Conservation (phyloP, 2,329 filamentous ascomycete species). For the Mycosphaerelloides madeirae region DNA sequence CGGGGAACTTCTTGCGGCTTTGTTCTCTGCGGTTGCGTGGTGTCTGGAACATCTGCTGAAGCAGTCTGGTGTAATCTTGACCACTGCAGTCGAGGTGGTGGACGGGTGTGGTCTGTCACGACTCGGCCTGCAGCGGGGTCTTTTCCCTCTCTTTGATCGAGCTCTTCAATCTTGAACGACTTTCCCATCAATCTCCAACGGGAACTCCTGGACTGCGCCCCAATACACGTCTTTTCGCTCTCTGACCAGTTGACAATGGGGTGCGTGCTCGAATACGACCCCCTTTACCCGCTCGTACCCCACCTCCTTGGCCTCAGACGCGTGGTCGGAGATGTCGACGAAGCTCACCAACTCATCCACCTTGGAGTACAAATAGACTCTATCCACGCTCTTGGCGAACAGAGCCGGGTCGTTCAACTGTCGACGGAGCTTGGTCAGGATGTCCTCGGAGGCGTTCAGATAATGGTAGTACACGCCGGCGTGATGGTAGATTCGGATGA, state of each 20-base stretch:
- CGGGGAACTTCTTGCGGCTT: too few relatives aligned
- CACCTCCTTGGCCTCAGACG: constrained; percentile 42
- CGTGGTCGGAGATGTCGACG: constrained; percentile 54
- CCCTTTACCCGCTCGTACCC: constrained; percentile 48
- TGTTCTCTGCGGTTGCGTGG: too few relatives aligned
- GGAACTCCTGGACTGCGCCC: constrained; percentile 31
- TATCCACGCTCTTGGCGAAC: constrained; percentile 26
- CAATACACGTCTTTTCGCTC: constrained; percentile 56
- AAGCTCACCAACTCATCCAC: constrained; percentile 54
- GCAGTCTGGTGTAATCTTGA: too few relatives aligned
- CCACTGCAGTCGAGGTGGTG: too few relatives aligned
- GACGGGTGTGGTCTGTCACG: too few relatives aligned
- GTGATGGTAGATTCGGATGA: neutral
- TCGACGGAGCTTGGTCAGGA: constrained; percentile 8
- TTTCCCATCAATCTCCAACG: too few relatives aligned
- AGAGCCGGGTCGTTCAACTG: constrained; percentile 10
- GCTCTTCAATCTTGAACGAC: too few relatives aligned
- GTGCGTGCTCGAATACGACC: constrained; percentile 54
- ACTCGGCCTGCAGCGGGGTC: too few relatives aligned
- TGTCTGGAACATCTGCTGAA: too few relatives aligned
- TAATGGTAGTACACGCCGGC: neutral
- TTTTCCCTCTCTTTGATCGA: too few relatives aligned
- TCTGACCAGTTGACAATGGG: constrained; percentile 59
- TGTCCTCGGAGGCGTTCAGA: constrained; percentile 9
- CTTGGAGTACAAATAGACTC: constrained; percentile 57